Evolutionary conservation across 305 asterid genomes (phyloP).

Genomic region (Plantago lanceolata): DNA sequence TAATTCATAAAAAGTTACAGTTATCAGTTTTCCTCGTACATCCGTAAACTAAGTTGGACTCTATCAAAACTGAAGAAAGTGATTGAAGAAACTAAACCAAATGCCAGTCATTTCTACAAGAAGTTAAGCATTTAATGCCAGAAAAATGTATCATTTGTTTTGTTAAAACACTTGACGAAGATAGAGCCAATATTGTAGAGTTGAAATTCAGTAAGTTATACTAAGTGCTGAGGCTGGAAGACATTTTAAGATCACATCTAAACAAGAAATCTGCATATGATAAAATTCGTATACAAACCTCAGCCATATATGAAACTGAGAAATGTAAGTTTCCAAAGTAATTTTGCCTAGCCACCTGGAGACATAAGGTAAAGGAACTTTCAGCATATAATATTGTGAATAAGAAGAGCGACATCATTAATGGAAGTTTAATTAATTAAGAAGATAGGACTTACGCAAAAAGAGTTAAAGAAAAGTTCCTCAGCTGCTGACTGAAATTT

Average conservation of each 20-base stretch:
- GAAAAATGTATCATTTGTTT: too few species aligned
- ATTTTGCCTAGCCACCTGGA: slow-evolving; percentile 87
- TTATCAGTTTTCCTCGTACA: neutral
- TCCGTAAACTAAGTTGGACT: neutral
- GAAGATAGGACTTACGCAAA: slow-evolving; percentile 64
- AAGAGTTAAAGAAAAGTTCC: slow-evolving; percentile 68
- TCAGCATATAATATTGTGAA: slow-evolving; percentile 19
- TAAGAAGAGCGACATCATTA: slow-evolving; percentile 6
- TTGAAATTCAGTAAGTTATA: too few species aligned
- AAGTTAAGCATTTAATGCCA: neutral
- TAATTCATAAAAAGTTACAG: too few species aligned
- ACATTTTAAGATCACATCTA: neutral
- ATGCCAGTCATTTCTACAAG: neutral
- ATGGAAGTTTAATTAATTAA: neutral
- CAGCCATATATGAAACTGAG: slow-evolving; percentile 97
- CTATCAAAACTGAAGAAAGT: neutral
- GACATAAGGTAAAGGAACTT: slow-evolving; percentile 6
- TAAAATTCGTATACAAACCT: slow-evolving; percentile 43
- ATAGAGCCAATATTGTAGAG: too few species aligned
- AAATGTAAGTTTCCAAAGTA: slow-evolving; percentile 84
- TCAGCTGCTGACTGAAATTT: slow-evolving; percentile 74
- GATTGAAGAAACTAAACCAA: neutral
- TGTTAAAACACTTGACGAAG: too few species aligned
- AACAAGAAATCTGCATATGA: neutral
- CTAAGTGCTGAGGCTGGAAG: neutral